Conservation (phyloP, 2,329 filamentous ascomycete genomes). For the Colletotrichum shisoi region DNA sequence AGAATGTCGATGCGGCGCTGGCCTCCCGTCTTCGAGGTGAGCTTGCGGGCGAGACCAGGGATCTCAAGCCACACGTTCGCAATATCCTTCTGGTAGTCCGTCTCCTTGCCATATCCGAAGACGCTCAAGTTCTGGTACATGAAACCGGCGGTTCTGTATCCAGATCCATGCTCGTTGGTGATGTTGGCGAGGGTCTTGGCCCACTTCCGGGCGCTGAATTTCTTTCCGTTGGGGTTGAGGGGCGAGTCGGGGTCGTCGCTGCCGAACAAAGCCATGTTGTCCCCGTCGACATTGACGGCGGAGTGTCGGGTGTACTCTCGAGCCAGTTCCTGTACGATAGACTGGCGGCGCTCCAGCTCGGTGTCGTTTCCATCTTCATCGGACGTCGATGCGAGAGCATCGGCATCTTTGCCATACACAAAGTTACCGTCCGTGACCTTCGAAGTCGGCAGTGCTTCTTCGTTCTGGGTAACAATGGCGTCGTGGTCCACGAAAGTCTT, state of each 20-base stretch:
- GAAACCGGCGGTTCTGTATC: slow-evolving; percentile 46
- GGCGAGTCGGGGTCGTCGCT: slow-evolving; percentile 52
- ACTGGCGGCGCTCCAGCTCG: slow-evolving; percentile 39
- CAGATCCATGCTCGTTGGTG: slow-evolving; percentile 43
- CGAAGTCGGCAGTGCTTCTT: not conserved
- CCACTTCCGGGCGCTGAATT: slow-evolving; percentile 60
- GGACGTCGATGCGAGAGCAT: slow-evolving; percentile 24
- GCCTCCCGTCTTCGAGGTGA: slow-evolving; percentile 47
- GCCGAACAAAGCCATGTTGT: slow-evolving; percentile 43
- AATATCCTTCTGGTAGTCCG: slow-evolving; percentile 56
- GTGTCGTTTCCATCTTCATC: slow-evolving; percentile 35
- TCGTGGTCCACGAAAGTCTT: slow-evolving; percentile 36
- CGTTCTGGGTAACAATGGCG: not conserved
- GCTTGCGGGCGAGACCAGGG: slow-evolving; percentile 44
- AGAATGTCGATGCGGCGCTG: slow-evolving; percentile 57
- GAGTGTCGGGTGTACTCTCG: slow-evolving; percentile 42
- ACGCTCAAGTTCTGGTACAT: slow-evolving; percentile 55
- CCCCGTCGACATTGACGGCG: slow-evolving; percentile 39
- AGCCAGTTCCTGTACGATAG: slow-evolving; percentile 42
- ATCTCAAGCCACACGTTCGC: slow-evolving; percentile 48
- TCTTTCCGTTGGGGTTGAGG: slow-evolving; percentile 57
- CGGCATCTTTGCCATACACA: slow-evolving; percentile 4
- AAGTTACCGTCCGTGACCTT: slow-evolving; percentile 6
- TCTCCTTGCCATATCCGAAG: slow-evolving; percentile 53
- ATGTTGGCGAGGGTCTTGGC: slow-evolving; percentile 44